These are phyloP conservation scores for Wickerhamia fluorescens DNA, from an alignment of 805 yeast species.

Conservation along the genomic window DNA sequence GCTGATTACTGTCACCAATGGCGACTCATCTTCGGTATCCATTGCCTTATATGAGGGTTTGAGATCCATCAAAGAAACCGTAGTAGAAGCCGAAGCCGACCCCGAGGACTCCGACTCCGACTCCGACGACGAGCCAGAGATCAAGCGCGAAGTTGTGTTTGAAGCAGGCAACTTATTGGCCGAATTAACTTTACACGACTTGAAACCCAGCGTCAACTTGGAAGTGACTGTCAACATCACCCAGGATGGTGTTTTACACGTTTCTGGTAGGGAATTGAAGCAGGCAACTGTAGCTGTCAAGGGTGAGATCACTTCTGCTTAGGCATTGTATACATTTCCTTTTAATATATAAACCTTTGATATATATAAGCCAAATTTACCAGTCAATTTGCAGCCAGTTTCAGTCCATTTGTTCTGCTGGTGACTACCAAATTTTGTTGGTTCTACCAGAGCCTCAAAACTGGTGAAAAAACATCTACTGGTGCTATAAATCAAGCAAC, in stretches of 20 bases:
- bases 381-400: too few species aligned
- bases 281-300: slow-evolving; percentile 49
- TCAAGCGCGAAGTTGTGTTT: slow-evolving; percentile 66
- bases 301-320: slow-evolving; percentile 40
- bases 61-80: slow-evolving; percentile 74
- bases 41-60: slow-evolving; percentile 81
- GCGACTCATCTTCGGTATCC: slow-evolving; percentile 50
- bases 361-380: too few species aligned
- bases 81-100: slow-evolving; percentile 58
- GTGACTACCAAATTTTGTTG: too few species aligned
- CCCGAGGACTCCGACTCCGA: slow-evolving; percentile 44
- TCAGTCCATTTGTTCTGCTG: too few species aligned
- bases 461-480: too few species aligned
- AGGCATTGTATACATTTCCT: slow-evolving; percentile 3
- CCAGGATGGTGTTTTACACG: slow-evolving; percentile 56
- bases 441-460: too few species aligned
- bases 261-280: slow-evolving; percentile 61
- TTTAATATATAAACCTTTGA: too few species aligned
- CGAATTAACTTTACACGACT: slow-evolving; percentile 68
- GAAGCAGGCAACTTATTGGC: slow-evolving; percentile 71
- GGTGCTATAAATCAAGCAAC: too few species aligned
- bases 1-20: slow-evolving; percentile 56
- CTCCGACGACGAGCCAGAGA: slow-evolving; percentile 85
- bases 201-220: slow-evolving; percentile 54
- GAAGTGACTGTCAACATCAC: slow-evolving; percentile 64